Conservation (phyloP, 805 yeast genomes). For the Spathaspora girioi region DNA sequence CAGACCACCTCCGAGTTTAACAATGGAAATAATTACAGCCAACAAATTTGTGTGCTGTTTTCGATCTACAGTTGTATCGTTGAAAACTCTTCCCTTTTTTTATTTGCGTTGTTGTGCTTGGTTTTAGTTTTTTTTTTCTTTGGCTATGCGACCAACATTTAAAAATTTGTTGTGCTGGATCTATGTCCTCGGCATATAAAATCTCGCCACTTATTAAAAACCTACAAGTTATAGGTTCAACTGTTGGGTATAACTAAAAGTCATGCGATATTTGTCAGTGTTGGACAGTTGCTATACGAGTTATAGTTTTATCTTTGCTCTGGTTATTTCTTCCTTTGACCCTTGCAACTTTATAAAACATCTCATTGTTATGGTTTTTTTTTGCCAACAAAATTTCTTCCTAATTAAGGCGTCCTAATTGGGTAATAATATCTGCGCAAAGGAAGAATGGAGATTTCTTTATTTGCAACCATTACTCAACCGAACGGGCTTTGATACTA, state of each 20-base stretch:
- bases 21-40: too few species aligned
- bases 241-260: not conserved
- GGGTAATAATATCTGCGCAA: too few species aligned
- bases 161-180: not conserved
- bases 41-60: too few species aligned
- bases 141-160: not conserved
- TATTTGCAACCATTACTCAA: not conserved
- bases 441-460: not conserved
- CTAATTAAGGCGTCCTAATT: not conserved
- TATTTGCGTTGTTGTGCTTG: not conserved
- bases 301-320: too few species aligned
- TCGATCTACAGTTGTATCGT: too few species aligned
- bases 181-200: too few species aligned
- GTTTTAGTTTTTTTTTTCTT: not conserved
- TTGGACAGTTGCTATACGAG: too few species aligned
- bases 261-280: not conserved
- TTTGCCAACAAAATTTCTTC: not conserved
- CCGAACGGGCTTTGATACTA: not conserved
- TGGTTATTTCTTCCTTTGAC: too few species aligned
- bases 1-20: too few species aligned
- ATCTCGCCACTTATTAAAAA: not conserved
- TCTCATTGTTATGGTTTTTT: too few species aligned
- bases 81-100: too few species aligned
- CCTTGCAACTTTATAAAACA: too few species aligned
- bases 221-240: not conserved